A percentile compares a stretch with the other conserved stretches of the same genome.
These are phyloP conservation scores for Chamaecrista fasciculata DNA, from an alignment of 306 rosid species.

Conservation along the genomic window DNA sequence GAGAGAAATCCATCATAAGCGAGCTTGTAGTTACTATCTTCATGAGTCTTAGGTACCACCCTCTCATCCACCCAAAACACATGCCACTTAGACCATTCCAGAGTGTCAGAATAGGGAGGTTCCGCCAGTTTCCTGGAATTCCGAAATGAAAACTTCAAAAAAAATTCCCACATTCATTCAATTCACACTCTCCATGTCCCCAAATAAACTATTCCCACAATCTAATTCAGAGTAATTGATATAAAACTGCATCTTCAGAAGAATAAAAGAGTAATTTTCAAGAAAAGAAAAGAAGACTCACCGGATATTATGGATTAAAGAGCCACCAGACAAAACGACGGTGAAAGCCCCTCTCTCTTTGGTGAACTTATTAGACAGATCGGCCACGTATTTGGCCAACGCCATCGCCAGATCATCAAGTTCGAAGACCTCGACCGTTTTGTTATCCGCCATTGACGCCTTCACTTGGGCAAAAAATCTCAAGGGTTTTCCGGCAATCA, in stretches of 20 bases:
- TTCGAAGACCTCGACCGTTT: slow-evolving; percentile 59
- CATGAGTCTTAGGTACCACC: slow-evolving; percentile 89
- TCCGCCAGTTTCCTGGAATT: slow-evolving; percentile 72
- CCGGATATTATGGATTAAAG: slow-evolving; percentile 66
- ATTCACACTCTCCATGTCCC: not conserved
- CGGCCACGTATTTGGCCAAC: slow-evolving; percentile 80
- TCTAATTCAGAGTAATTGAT: not conserved
- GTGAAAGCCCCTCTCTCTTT: slow-evolving; percentile 69
- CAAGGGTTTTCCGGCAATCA: too few relatives aligned
- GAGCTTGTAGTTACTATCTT: slow-evolving; percentile 91
- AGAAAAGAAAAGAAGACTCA: not conserved
- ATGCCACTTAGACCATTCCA: slow-evolving; percentile 91
- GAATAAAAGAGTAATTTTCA: not conserved
- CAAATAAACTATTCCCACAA: not conserved
- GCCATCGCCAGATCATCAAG: slow-evolving; percentile 55
- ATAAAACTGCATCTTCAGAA: not conserved
- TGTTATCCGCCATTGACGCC: slow-evolving; percentile 41
- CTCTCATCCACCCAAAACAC: slow-evolving; percentile 94
- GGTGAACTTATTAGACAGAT: slow-evolving; percentile 62
- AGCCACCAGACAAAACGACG: slow-evolving; percentile 91
- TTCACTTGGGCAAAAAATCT: too few relatives aligned
- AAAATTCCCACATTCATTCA: not conserved
- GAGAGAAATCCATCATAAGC: slow-evolving; percentile 83
- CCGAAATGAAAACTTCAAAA: slow-evolving; percentile 12
- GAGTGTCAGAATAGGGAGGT: slow-evolving; percentile 57